phyloP scores from a whole-genome alignment of 83 land plant species.

The Diphasiastrum complanatum region DNA sequence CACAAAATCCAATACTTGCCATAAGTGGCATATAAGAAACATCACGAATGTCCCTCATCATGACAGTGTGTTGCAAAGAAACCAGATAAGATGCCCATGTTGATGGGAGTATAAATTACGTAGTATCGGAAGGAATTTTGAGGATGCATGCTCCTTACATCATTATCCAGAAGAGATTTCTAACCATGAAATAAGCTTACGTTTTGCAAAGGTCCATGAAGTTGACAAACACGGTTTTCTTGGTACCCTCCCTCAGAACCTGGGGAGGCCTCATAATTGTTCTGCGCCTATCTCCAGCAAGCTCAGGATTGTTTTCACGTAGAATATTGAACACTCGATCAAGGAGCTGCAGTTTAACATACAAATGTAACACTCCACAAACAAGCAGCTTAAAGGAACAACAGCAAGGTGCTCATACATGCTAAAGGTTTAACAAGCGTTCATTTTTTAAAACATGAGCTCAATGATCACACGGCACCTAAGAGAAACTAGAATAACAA shows the following conservation, averaged over 20 bases:
- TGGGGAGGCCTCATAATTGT: constrained; percentile 98
- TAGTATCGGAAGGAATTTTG: background rate
- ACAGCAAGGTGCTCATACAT: too few relatives aligned
- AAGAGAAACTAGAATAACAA: too few relatives aligned
- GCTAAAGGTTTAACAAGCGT: too few relatives aligned
- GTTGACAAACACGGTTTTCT: constrained; percentile 92
- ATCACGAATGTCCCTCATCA: background rate
- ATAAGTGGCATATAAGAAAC: background rate
- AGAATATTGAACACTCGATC: constrained; percentile 79
- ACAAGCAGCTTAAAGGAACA: too few relatives aligned
- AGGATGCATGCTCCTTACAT: too few relatives aligned
- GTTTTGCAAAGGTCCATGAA: constrained; percentile 97
- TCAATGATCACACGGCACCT: too few relatives aligned
- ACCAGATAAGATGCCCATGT: background rate
- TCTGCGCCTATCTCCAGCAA: constrained; percentile 87
- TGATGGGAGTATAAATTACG: background rate
- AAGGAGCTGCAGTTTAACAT: constrained; percentile 76
- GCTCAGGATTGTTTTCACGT: constrained; percentile 88
- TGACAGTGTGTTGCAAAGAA: background rate
- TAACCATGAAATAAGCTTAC: constrained; percentile 48
- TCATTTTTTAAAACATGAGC: too few relatives aligned
- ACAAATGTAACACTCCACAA: too few relatives aligned
- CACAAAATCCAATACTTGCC: too few relatives aligned
- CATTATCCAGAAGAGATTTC: too few relatives aligned
- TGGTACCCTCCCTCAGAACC: constrained; percentile 94